Evolutionary conservation across 1,139 yeast species (phyloP), one percentile per base, ranked within the genome.

Genomic region (Insectozyma bohioensis): DNA sequence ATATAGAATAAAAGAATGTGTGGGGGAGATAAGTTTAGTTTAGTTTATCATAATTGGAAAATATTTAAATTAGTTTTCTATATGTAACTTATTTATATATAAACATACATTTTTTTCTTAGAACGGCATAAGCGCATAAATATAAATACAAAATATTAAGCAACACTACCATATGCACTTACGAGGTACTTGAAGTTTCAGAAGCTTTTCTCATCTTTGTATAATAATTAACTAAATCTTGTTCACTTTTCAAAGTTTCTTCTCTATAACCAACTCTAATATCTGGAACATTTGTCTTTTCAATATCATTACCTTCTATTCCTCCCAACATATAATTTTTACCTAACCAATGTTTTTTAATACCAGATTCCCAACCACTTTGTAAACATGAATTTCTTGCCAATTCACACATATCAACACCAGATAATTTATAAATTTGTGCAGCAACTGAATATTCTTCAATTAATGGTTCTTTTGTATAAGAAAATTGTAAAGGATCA

Each of bases 391-490:
- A 88, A 56, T 94, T 70, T 34, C 52, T 47, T 2, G 75, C 98
- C 58, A 92, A 95, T 56, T 92, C 99, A 57, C 97, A 92, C 95
- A 94, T 86, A 59, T 92, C 98, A 14, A 90, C 97, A 37, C 88
- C 80, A 0, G 95, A 85, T 26, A 92, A 69, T 54, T 92, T 88
- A 69, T 90, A 92, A 47, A 92, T 92, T 59, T 92, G 97, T 0
- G 97, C 97, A 4, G 98, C 98, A 20, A 92, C 97, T 2, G 96
- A 85, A 56, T 90, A 92, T 58, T 92, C 98, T 58, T 92, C 98
- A 48, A 92, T 92, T 49, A 92, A 71, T n/a, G 99, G 97, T 52
- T 92, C 98, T 48, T 95, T 80, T 16, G 99, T 92, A 62, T 88
- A 92, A 1, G 97, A 85, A 51, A 92, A 92, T 60, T 92, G 98